These are phyloP conservation scores for Polyporus arcularius DNA, from an alignment of 768 basidiomycete genomes.

Conservation along the genomic window DNA sequence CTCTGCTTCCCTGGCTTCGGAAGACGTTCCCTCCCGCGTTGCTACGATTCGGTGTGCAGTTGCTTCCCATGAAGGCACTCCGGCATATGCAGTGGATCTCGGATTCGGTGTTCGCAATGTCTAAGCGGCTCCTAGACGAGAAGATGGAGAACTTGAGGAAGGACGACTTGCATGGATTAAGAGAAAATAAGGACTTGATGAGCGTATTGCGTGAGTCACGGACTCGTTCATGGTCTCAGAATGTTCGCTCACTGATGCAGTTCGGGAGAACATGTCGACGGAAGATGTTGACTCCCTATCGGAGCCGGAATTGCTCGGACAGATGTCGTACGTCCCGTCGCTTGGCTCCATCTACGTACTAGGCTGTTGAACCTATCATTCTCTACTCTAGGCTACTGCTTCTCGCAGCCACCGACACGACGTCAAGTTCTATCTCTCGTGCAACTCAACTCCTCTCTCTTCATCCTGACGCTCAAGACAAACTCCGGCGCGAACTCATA, in stretches of 20 bases:
- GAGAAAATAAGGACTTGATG: constrained; percentile 8
- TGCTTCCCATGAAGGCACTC: constrained; percentile 1
- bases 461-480: constrained; percentile 1
- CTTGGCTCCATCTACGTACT: too few relatives aligned
- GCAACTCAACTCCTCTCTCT: constrained; percentile 1
- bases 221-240: not conserved
- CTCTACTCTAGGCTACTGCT: not conserved
- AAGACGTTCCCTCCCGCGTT: constrained; percentile 1
- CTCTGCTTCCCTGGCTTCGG: constrained; percentile 3
- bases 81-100: constrained; percentile 5
- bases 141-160: constrained; percentile 2
- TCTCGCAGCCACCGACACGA: constrained; percentile 9
- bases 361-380: too few relatives aligned
- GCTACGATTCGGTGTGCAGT: not conserved
- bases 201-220: constrained; percentile 2
- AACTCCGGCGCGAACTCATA: not conserved
- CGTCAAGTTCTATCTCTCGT: constrained; percentile 1
- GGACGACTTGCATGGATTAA: constrained; percentile 1
- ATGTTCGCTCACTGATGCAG: not conserved
- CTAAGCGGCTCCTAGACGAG: not conserved
- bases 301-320: constrained; percentile 6
- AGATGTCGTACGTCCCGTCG: constrained; percentile 9
- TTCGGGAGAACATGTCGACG: constrained; percentile 2
- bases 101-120: constrained; percentile 1
- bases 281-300: constrained; percentile 1